Base-by-base conservation (phyloP, 2,329 filamentous ascomycete species). In the Elsinoe australis region DNA sequence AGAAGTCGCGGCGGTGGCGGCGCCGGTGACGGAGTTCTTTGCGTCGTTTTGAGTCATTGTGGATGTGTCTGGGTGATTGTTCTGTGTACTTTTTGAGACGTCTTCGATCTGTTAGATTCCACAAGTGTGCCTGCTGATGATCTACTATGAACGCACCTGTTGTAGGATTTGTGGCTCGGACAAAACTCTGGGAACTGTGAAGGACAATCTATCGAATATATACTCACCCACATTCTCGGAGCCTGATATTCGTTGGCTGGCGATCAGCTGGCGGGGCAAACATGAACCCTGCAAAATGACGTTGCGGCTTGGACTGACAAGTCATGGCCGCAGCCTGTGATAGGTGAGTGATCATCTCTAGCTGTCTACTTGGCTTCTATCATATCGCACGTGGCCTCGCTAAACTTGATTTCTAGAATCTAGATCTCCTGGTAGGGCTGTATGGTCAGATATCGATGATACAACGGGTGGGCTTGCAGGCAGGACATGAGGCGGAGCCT, bases 1-100 rank as follows among this genome's bases (percentile, higher is more conserved):
- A 1, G 71, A 74, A 4, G 73, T 77, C 42, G 75, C 72, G 54
- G 74, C 74, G 54, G 74, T 75, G 48, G 74, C 68, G 49, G 73
- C 71, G 42, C 71, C 72, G 1, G 72, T 72, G 44, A 70, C 66
- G 35, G 61, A 64, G 10, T 56, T 68, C 61, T 57, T 64, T 55
- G 55, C 65, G 61, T 54, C 52, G 50, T 50, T 52, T 38, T 28
- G 17, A 1, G 32, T 47, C 44, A 34, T 47, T 35, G 7, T 5
- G 17, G 38, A 15, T 4, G 7, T 46, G 6, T 5, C 1, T 24
- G 24, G 24, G 10, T 41, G 36, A 8, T 22, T 41, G 4, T 10
- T 24, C 26, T 39, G 21, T 26, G 35, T 22, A 36, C 9, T 17
- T 19, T 26, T 41, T 15, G 19, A 14, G 9, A 28, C 28, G 36